phyloP scores from a whole-genome alignment of 495 filamentous ascomycete species.

The Penicillium chermesinum region DNA sequence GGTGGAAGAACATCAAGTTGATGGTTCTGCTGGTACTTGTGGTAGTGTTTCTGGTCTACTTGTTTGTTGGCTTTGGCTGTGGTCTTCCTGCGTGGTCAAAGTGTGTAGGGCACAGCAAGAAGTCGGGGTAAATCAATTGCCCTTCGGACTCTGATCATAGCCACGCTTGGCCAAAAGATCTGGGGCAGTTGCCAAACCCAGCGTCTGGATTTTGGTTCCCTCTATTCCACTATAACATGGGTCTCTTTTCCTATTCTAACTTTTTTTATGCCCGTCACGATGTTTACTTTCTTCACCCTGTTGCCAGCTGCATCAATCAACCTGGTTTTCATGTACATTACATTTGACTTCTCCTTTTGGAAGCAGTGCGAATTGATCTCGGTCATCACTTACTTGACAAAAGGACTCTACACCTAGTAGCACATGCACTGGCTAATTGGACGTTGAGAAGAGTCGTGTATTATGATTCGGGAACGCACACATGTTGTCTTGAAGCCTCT shows the following conservation, averaged over 20 bases:
- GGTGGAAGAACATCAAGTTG: slow-evolving; percentile 98
- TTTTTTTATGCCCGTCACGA: neutral
- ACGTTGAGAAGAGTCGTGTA: too few species aligned
- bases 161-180: too few species aligned
- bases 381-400: neutral
- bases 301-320: neutral
- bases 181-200: too few species aligned
- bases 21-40: slow-evolving; percentile 84
- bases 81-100: slow-evolving; percentile 58
- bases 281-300: slow-evolving; percentile 1
- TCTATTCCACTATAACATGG: neutral
- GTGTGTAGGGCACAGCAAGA: slow-evolving; percentile 36
- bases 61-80: slow-evolving; percentile 71
- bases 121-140: too few species aligned
- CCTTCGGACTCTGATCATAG: too few species aligned
- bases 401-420: too few species aligned
- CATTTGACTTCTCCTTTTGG: neutral
- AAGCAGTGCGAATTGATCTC: neutral
- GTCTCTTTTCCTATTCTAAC: neutral
- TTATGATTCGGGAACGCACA: too few species aligned
- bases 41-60: slow-evolving; percentile 74
- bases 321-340: neutral
- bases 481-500: too few species aligned
- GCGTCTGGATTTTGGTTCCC: too few species aligned
- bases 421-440: too few species aligned